A percentile compares a stretch with the other conserved stretches of the same genome.
These are phyloP conservation scores for Adenanthera pavonina DNA, from an alignment of 306 rosid genomes.

Conservation along the genomic window DNA sequence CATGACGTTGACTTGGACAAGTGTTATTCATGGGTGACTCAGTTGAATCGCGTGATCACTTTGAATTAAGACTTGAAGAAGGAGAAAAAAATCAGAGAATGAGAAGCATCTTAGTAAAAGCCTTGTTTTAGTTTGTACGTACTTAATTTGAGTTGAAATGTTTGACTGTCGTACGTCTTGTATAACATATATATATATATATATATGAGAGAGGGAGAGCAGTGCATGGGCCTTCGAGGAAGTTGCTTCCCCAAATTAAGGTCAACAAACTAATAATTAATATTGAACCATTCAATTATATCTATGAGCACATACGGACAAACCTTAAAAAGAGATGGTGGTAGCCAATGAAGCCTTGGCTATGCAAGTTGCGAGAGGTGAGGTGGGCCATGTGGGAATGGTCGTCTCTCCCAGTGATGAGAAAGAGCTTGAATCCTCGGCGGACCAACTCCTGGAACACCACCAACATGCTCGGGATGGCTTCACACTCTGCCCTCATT, in stretches of 20 bases:
- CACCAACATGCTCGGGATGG: slow-evolving; percentile 40
- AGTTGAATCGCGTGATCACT: neutral
- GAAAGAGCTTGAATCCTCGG: slow-evolving; percentile 67
- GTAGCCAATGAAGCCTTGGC: slow-evolving; percentile 73
- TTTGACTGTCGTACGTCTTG: neutral
- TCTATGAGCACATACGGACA: neutral
- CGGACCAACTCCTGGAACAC: slow-evolving; percentile 49
- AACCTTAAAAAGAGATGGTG: slow-evolving; percentile 77
- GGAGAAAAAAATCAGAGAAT: neutral
- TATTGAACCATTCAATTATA: no score
- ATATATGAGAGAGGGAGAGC: no score
- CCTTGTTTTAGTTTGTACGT: neutral
- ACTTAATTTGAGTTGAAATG: neutral
- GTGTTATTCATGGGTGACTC: no score
- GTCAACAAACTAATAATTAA: no score
- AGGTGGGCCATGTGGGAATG: slow-evolving; percentile 50
- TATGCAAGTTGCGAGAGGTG: slow-evolving; percentile 65
- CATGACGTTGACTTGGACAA: slow-evolving; percentile 39
- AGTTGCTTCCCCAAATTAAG: no score
- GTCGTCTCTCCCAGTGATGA: slow-evolving; percentile 79
- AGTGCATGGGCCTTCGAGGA: no score
- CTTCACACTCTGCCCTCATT: slow-evolving; percentile 60
- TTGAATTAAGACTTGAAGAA: neutral
- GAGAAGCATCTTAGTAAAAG: neutral
- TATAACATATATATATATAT: no score